Evolutionary conservation across 1,139 yeast species (phyloP).

Genomic region (Nakaseomyces delphensis): DNA sequence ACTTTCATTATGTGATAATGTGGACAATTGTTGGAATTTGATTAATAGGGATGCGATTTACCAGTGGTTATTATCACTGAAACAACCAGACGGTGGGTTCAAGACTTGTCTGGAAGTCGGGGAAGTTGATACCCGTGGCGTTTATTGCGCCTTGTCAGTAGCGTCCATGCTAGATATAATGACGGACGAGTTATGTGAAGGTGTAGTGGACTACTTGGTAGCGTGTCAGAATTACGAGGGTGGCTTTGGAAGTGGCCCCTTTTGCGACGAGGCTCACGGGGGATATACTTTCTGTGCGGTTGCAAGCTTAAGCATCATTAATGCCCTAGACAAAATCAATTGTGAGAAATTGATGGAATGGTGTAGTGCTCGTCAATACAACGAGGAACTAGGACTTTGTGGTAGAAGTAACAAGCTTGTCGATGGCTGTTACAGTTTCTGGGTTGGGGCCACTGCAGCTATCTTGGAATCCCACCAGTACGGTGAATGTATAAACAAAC

Average conservation of each 20-base stretch:
- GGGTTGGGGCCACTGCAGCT: conserved; percentile 86
- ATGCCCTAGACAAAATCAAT: conserved; percentile 32
- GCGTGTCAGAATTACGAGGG: conserved; percentile 90
- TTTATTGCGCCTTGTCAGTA: conserved; percentile 75
- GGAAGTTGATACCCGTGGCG: conserved; percentile 79
- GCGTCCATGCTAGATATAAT: conserved; percentile 58
- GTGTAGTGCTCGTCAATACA: conserved; percentile 61
- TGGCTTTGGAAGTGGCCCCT: conserved; percentile 78
- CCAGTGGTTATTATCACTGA: conserved; percentile 57
- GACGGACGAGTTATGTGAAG: conserved; percentile 51
- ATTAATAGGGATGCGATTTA: conserved; percentile 45
- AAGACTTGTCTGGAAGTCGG: conserved; percentile 39
- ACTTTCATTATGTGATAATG: conserved; percentile 47
- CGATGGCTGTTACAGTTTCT: conserved; percentile 92
- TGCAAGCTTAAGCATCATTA: conserved; percentile 49
- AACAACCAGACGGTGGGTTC: conserved; percentile 56
- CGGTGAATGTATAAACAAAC: conserved; percentile 40
- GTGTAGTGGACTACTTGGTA: conserved; percentile 52
- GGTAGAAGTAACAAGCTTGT: conserved; percentile 92
- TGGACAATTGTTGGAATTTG: conserved; percentile 34
- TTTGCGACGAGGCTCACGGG: conserved; percentile 84
- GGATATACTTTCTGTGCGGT: conserved; percentile 91
- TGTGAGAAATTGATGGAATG: conserved; percentile 46
- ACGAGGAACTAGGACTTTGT: conserved; percentile 72
- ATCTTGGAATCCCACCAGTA: conserved; percentile 32